Evolutionary conservation across 169 alveolate species (phyloP), one percentile per base, ranked within the genome.

Genomic region (Theileria sp.): DNA sequence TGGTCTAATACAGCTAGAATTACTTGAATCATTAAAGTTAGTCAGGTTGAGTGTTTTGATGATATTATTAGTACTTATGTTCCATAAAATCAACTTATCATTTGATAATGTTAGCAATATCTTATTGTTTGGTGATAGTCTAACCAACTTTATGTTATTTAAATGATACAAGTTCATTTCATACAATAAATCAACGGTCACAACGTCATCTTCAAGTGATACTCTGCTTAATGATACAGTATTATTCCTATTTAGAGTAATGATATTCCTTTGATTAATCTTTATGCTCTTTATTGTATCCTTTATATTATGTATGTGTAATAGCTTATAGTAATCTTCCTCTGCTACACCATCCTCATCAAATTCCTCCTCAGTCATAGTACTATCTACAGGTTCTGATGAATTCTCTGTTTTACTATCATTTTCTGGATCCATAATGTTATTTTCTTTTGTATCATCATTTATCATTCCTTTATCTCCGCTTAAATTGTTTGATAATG

Each of bases 91-190:
- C 66, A 90, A 86, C 61, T 79, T 67, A 62, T 80, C 86, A 36
- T 78, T 89, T 28, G 92, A 89, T 61, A 90, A 76, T n/a, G 94
- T 81, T n/a, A 83, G 72, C 75, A 90, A 21, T 54, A 81, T 75
- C 50, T 86, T 91, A 28, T 88, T 88, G 54, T 87, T 87, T 30
- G 75, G 70, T 17, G 94, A 90, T 12, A 90, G 34, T 8, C 74
- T 75, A 50, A 90, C 30, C 76, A 81, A 86, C 19, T 88, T 87
- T 8, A 89, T 88, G 30, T 80, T 66, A 32, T 80, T 86, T 49
- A 83, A 67, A 67, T 90, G 94, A 8, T 58, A 58, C 15, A 89
- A 89, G 38, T 86, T 88, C 66, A 77, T 83, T 80, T 81, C 81
- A 72, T 88, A 83, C 60, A 88, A 74, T 34, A 81, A 49, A 36